Evolutionary conservation across 108 stramenopile species (phyloP), one percentile per base, ranked within the genome.

Genomic region (Cyclotella choctawhatcheeana): DNA sequence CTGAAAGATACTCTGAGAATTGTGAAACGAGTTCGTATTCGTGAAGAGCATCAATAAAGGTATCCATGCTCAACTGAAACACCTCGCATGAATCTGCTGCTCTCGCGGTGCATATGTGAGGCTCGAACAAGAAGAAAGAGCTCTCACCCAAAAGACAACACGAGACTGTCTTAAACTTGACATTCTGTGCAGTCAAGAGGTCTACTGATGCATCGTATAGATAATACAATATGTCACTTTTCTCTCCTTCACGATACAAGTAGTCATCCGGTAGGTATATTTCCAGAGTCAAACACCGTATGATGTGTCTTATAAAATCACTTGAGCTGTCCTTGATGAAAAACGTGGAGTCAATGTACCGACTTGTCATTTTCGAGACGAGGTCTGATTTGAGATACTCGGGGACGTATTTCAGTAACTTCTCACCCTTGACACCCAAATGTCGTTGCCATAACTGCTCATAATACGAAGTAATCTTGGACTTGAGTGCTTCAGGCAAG

Each of bases 161-260:
- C 14, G 70, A 68, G 0, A 86, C 76, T 40, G 80, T 84, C 61
- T 81, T 81, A 59, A 86, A 82, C 67, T 74, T 74, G 50, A 84
- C 83, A 29, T 56, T 44, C 55, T 75, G 71, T 30, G 64, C 22
- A 24, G 76, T 76, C 59, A 86, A 47, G 3, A 86, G 52, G 52
- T 82, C 80, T 12, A 86, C 64, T 0, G 63, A 44, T 53, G 71
- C 76, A 44, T 52, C 68, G 53, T 62, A 76, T 8, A 82, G 47
- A 43, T 73, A 40, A 44, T 69, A 53, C 14, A 84, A 64, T 20
- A 52, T 51, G 52, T 81, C 71, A 45, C 78, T 62, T 52, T 53
- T 51, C 59, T 85, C 85, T 27, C 74, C 82, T 24, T 56, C 58
- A 27, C 29, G 73, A 71, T 80, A 85, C 17, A 85, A 14, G 14